Base-by-base conservation (phyloP, 116 monocot species). In the Iris pallida region DNA sequence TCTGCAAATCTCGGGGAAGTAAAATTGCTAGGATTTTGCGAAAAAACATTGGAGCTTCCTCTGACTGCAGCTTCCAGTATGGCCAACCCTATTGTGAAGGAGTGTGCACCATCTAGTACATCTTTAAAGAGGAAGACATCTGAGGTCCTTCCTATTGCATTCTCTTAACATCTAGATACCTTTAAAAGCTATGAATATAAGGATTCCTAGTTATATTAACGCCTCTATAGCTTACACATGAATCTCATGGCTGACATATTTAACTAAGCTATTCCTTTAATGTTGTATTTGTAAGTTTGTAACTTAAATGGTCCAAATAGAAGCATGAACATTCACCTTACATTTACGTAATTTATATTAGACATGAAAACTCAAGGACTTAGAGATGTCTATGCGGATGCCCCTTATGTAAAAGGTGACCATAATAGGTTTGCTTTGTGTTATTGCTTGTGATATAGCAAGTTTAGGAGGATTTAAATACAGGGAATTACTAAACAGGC, bases 71-170 rank as follows among this genome's bases (percentile, higher is more conserved):
- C 57, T 57, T 72, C 83, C 42, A 69, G 45, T n/a, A 15, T 63
- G 40, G 45, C 55, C 40, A 20, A 18, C 46, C 15, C 72, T 46
- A 51, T 18, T 57, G 67, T 12, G 47, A 75, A 65, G 48, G 70
- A 81, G 66, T 85, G 7, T 64, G 47, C 65, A 42, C 61, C 61
- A 48, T 59, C 68, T 5, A 71, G 60, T 78, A 68, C 85, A 59
- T 41, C 82, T 73, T 57, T 94, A 73, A 94, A 87, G 75, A 71
- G 82, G 61, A 94, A 90, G 68, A 68, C 61, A 65, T 45, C 67
- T 66, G 82, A 90, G 90, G 93, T 93, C 40, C 15, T 73, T 68
- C 42, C 5, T 47, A 51, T 52, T 4, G 7, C 48, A 8, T 56
- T 20, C 12, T 42, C n/a, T 47, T 18, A 6, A 11, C 18, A 2